phyloP scores from a whole-genome alignment of 192 early-diverging fungal species.

The Linnemannia schmuckeri region DNA sequence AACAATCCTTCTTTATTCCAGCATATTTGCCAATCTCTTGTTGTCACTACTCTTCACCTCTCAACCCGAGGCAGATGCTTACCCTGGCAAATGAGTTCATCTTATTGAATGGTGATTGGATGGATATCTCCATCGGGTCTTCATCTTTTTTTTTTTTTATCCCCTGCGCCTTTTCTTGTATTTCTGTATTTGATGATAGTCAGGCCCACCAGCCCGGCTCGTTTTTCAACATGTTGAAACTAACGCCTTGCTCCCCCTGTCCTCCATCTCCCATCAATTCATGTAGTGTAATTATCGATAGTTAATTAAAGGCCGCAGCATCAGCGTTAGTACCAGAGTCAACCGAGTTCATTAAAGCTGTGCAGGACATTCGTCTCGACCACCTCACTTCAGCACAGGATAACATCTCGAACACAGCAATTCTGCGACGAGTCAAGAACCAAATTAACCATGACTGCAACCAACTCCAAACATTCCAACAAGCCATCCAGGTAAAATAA shows the following conservation, averaged over 20 bases:
- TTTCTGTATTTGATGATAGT: neutral
- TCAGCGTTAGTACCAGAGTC: slow-evolving; percentile 79
- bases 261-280: neutral
- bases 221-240: neutral
- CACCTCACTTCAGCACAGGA: slow-evolving; percentile 79
- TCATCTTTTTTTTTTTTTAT: slow-evolving; percentile 22
- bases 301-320: slow-evolving; percentile 77
- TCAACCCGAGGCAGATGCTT: neutral
- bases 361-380: slow-evolving; percentile 83
- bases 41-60: neutral
- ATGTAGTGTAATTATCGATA: slow-evolving; percentile 16
- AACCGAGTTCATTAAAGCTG: slow-evolving; percentile 76
- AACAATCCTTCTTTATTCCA: slow-evolving; percentile 69
- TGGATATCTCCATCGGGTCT: neutral
- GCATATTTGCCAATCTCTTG: neutral
- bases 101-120: neutral
- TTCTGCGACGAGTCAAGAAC: slow-evolving; percentile 61
- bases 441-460: slow-evolving; percentile 83
- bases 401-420: slow-evolving; percentile 62
- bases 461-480: slow-evolving; percentile 84
- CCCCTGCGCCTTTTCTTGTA: neutral
- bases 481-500: slow-evolving; percentile 82
- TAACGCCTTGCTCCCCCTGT: neutral
- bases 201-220: neutral
- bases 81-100: neutral